Evolutionary conservation across 208 protist genomes (phyloP).

Genomic region (Wallacemonas collosoma): DNA sequence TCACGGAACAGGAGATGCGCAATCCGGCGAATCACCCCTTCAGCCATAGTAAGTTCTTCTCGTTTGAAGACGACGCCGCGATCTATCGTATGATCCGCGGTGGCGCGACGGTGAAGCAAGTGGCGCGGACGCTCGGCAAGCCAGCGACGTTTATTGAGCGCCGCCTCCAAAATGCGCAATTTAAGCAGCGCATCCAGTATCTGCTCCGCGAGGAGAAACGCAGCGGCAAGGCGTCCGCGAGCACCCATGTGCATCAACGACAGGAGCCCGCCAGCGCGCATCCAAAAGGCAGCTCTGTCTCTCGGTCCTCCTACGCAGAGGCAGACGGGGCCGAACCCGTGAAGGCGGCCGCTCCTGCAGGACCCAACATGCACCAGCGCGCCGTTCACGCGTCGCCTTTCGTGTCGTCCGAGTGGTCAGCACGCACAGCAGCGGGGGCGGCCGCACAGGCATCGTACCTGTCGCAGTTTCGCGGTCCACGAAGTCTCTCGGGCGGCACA

Average conservation of each 20-base stretch:
- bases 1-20: constrained; percentile 63
- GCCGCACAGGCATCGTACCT: background rate
- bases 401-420: background rate
- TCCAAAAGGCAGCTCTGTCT: background rate
- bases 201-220: constrained; percentile 66
- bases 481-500: background rate
- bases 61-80: constrained; percentile 76
- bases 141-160: constrained; percentile 81
- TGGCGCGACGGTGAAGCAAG: constrained; percentile 77
- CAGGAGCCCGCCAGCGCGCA: background rate
- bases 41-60: constrained; percentile 88
- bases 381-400: constrained; percentile 32
- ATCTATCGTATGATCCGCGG: constrained; percentile 89
- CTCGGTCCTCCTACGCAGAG: background rate
- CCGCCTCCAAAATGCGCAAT: constrained; percentile 87
- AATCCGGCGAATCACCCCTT: constrained; percentile 90
- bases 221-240: background rate
- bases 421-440: background rate
- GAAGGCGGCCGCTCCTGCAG: constrained; percentile 8
- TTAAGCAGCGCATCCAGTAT: constrained; percentile 86
- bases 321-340: constrained; percentile 7
- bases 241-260: background rate
- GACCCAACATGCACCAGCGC: constrained; percentile 18
- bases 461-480: background rate
- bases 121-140: constrained; percentile 83